Evolutionary conservation across 1,284 basidiomycete genomes (phyloP), one percentile per base, ranked within the genome.

Genomic region (Taiwanofungus camphoratus): DNA sequence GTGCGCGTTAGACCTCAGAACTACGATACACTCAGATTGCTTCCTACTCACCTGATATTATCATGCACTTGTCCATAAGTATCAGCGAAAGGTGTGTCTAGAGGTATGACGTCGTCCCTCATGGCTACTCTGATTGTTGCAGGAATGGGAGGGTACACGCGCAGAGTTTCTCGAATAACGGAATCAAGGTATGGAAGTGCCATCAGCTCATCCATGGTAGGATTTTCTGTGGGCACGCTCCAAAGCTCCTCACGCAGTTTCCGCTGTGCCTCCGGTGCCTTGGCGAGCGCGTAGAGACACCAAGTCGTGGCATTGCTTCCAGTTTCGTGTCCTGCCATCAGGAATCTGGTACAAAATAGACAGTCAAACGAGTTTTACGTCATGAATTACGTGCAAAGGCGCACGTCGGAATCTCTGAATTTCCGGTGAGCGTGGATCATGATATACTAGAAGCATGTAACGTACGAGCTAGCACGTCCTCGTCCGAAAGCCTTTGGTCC

Each of bases 261-360:
- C 11, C 55, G 60, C 59, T 93, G 89, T 0, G 79, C 64, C 0
- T 70, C 66, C 0, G 70, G 74, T 39, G 76, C 51, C 35, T 70
- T 67, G 0, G 78, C 62, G 2, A 93, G 74, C 0, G 77, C 73
- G 58, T 71, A 86, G 0, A 92, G 64, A 1, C 78, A 77, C 79
- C 79, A 83, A 0, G 71, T 70, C 0, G 71, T 70, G 3, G 55
- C 57, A 1, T 60, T 51, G 23, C 46, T 51, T 7, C 67, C 69
- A 0, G 90, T 92, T 58, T 92, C 89, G 60, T 91, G 84, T 6
- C 89, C 89, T 4, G 81, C 79, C 4, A 77, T 64, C 2, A 85
- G 56, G 61, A 81, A 80, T 3, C 34, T 26, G 9, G 15, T n/a
- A n/a, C n/a, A n/a, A n/a, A n/a, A n/a, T n/a, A n/a, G n/a, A n/a